phyloP scores from a whole-genome alignment of 2,329 filamentous ascomycete genomes.

The Leptographium radiaticola region DNA sequence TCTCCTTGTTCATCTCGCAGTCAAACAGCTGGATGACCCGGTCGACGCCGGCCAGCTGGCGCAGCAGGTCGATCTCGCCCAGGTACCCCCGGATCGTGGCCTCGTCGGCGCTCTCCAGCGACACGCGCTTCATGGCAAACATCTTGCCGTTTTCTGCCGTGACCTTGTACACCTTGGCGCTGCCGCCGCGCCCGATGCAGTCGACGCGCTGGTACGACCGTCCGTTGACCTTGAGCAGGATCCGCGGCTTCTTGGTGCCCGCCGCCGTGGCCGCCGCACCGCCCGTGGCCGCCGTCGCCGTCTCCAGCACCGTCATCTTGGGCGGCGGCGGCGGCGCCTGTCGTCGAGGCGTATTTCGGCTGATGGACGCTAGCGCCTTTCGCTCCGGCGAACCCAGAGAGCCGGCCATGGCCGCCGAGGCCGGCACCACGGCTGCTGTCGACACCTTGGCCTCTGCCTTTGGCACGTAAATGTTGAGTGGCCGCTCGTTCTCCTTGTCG shows the following conservation, averaged over 20 bases:
- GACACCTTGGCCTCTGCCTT: constrained; percentile 26
- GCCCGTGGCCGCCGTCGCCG: constrained; percentile 69
- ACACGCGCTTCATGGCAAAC: constrained; percentile 86
- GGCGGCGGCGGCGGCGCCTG: constrained; percentile 67
- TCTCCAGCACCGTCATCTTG: constrained; percentile 93
- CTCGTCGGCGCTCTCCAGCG: constrained; percentile 80
- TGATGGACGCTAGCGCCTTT: constrained; percentile 39
- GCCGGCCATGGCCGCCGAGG: background rate
- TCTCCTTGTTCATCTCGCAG: constrained; percentile 86
- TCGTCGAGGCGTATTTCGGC: constrained; percentile 60
- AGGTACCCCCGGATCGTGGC: constrained; percentile 75
- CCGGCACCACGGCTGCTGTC: background rate
- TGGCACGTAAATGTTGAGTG: constrained; percentile 48
- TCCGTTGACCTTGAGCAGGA: constrained; percentile 78
- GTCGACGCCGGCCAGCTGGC: constrained; percentile 70
- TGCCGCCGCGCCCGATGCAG: constrained; percentile 82
- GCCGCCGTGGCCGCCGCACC: constrained; percentile 68
- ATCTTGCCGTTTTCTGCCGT: constrained; percentile 96
- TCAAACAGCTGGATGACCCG: constrained; percentile 84
- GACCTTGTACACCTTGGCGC: constrained; percentile 87
- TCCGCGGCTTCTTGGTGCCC: constrained; percentile 55
- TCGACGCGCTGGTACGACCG: constrained; percentile 84
- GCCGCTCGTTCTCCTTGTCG: constrained; percentile 80
- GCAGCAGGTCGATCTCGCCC: constrained; percentile 85
- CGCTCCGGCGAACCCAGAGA: constrained; percentile 27